Conservation (phyloP, 2,329 filamentous ascomycete species). For the Penicillium frequentans region DNA sequence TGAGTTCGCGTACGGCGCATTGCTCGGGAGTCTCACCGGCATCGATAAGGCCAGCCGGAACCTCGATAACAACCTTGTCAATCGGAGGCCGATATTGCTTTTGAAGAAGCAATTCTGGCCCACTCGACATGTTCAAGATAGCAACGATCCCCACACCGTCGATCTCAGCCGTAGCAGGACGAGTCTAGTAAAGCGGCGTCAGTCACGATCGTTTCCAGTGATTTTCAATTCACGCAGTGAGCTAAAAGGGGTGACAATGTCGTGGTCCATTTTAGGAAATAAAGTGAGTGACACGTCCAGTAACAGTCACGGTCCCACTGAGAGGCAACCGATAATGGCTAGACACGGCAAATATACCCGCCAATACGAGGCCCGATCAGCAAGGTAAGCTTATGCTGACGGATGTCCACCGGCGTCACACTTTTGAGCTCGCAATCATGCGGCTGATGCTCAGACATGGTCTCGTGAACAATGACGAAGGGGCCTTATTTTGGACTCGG, state of each 20-base stretch:
- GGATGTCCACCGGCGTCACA: not conserved
- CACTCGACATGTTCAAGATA: constrained; percentile 55
- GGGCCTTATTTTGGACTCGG: not conserved
- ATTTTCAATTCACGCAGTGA: not conserved
- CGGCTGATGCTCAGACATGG: not conserved
- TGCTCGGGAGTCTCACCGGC: constrained; percentile 56
- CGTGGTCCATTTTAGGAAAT: not conserved
- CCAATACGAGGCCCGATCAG: not conserved
- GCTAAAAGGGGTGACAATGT: not conserved
- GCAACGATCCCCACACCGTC: constrained; percentile 62
- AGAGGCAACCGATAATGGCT: not conserved
- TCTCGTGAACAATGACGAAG: not conserved
- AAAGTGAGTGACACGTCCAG: not conserved
- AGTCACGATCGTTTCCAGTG: not conserved
- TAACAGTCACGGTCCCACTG: not conserved
- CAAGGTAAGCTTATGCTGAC: not conserved
- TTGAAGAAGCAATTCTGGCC: constrained; percentile 53
- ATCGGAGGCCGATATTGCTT: constrained; percentile 62
- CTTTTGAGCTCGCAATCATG: not conserved
- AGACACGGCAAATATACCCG: not conserved
- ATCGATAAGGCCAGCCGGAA: constrained; percentile 62
- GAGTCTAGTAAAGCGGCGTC: constrained; percentile 32
- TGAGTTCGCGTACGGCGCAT: constrained; percentile 59
- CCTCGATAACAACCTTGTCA: constrained; percentile 59
- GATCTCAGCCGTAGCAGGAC: constrained; percentile 53